Evolutionary conservation across 2,329 filamentous ascomycete species (phyloP).

Genomic region (Fusarium sublunatum): DNA sequence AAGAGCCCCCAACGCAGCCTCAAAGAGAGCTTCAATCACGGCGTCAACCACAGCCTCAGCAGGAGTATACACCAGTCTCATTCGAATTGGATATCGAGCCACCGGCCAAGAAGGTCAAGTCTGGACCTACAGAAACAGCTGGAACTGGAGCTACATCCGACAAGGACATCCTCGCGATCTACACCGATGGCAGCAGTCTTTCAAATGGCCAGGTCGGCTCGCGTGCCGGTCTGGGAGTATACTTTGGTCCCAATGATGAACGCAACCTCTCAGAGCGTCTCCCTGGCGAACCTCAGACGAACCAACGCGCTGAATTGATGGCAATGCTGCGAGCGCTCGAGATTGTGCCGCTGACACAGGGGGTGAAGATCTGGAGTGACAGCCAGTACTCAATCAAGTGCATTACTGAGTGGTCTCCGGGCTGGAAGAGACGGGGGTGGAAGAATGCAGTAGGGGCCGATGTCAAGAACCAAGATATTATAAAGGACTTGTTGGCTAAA

Average conservation of each 20-base stretch:
- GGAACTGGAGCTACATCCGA: conserved; percentile 9
- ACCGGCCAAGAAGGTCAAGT: conserved; percentile 42
- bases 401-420: conserved; percentile 82
- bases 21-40: not conserved
- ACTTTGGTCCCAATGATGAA: conserved; percentile 66
- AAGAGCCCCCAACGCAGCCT: not conserved
- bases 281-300: conserved; percentile 81
- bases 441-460: conserved; percentile 73
- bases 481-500: conserved; percentile 75
- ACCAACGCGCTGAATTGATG: conserved; percentile 94
- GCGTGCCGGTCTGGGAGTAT: conserved; percentile 71
- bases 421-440: conserved; percentile 84
- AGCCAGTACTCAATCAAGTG: conserved; percentile 92
- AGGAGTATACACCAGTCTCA: conserved; percentile 10
- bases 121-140: conserved; percentile 30
- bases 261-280: conserved; percentile 81
- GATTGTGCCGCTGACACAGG: conserved; percentile 72
- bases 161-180: conserved; percentile 56
- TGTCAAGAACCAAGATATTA: conserved; percentile 89
- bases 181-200: conserved; percentile 72
- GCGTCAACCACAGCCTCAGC: conserved; percentile 28
- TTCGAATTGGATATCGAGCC: conserved; percentile 33
- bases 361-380: conserved; percentile 85
- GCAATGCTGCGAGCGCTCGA: conserved; percentile 88
- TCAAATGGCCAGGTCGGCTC: conserved; percentile 68